A percentile compares a stretch with the other conserved stretches of the same genome.
phyloP scores from a whole-genome alignment of 2,329 filamentous ascomycete species.

The Epichloe sp. region DNA sequence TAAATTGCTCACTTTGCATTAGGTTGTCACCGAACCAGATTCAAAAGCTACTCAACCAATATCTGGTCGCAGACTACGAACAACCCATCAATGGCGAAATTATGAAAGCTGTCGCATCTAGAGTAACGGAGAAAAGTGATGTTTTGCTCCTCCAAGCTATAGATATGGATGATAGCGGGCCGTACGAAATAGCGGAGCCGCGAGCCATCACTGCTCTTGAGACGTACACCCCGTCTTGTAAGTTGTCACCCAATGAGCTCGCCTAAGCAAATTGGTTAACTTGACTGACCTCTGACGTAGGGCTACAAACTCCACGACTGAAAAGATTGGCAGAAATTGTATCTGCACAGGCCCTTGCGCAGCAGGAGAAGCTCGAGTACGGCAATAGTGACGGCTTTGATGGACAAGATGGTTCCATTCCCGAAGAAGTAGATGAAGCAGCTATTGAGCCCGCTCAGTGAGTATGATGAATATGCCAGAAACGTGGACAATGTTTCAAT shows the following conservation, averaged over 20 bases:
- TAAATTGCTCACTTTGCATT: constrained; percentile 1
- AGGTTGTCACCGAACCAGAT: constrained; percentile 98
- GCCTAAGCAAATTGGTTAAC: not conserved
- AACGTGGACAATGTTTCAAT: constrained; percentile 2
- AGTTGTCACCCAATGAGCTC: constrained; percentile 21
- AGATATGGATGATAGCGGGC: constrained; percentile 97
- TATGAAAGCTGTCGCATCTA: constrained; percentile 96
- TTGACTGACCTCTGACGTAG: constrained; percentile 31
- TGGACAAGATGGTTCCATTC: constrained; percentile 31
- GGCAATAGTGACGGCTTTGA: constrained; percentile 32
- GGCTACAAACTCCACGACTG: constrained; percentile 88
- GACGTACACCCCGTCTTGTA: constrained; percentile 96
- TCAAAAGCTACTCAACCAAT: constrained; percentile 96
- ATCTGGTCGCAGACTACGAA: constrained; percentile 96
- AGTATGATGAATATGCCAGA: constrained; percentile 1
- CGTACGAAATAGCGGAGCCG: constrained; percentile 96
- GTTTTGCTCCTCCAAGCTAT: constrained; percentile 86
- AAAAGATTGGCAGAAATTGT: constrained; percentile 98
- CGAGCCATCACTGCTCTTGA: constrained; percentile 91
- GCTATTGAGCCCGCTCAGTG: constrained; percentile 9
- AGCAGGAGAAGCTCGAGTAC: constrained; percentile 74
- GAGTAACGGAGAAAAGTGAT: constrained; percentile 96
- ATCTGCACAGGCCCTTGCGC: constrained; percentile 86
- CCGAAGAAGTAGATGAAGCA: constrained; percentile 39
- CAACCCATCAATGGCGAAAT: constrained; percentile 99